Evolutionary conservation across 108 stramenopile genomes (phyloP).

Genomic region (Phaeodactylum tricornutum): DNA sequence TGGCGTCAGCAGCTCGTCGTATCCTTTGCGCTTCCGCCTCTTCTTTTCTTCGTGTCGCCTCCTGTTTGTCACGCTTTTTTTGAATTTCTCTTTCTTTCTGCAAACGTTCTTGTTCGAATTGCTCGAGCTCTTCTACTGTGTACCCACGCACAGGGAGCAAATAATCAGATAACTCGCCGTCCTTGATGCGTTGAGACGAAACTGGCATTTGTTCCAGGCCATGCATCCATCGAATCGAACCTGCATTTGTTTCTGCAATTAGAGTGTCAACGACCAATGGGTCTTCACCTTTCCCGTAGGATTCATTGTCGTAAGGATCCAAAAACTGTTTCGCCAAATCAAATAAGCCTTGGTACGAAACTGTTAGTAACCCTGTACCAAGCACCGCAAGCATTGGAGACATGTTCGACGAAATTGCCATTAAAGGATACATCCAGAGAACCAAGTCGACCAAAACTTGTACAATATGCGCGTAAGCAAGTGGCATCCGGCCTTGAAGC

Average conservation of each 20-base stretch:
- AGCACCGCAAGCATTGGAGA: constrained; percentile 57
- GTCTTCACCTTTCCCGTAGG: constrained; percentile 83
- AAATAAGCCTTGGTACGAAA: constrained; percentile 83
- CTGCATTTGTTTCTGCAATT: constrained; percentile 84
- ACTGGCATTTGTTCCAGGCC: constrained; percentile 68
- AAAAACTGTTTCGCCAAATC: constrained; percentile 89
- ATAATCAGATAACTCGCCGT: constrained; percentile 59
- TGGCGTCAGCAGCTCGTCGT: constrained; percentile 4
- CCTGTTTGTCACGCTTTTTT: constrained; percentile 37
- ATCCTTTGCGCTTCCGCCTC: constrained; percentile 10
- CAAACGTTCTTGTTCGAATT: constrained; percentile 49
- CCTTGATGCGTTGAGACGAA: constrained; percentile 33
- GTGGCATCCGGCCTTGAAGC: constrained; percentile 79
- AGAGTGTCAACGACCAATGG: constrained; percentile 81
- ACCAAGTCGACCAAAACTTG: constrained; percentile 81
- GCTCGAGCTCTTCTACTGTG: constrained; percentile 47
- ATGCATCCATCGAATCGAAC: constrained; percentile 72
- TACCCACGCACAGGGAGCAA: constrained; percentile 64
- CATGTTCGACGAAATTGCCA: constrained; percentile 75
- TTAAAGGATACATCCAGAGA: constrained; percentile 81
- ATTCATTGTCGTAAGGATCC: constrained; percentile 90
- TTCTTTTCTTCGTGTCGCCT: constrained; percentile 26
- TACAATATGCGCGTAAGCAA: constrained; percentile 88
- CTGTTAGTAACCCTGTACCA: constrained; percentile 69
- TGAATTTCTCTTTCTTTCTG: constrained; percentile 39